These are phyloP conservation scores for Ilyonectria robusta DNA, from an alignment of 2,329 filamentous ascomycete genomes.

Conservation along the genomic window DNA sequence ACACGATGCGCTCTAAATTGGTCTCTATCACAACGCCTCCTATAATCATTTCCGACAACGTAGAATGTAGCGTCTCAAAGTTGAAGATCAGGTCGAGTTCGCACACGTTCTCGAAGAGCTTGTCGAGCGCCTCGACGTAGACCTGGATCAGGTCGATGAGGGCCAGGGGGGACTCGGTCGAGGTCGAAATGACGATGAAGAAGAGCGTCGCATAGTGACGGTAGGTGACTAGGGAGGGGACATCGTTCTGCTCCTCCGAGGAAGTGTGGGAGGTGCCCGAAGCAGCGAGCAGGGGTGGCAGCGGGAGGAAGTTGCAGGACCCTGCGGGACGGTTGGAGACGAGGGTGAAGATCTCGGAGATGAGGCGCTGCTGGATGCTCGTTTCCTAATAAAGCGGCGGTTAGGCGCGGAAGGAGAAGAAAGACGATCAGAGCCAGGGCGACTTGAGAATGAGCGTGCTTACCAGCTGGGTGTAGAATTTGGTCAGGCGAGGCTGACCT, in stretches of 20 bases:
- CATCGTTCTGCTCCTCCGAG: constrained; percentile 83
- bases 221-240: constrained; percentile 96
- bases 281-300: constrained; percentile 75
- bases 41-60: constrained; percentile 93
- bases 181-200: constrained; percentile 98
- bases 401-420: constrained; percentile 18
- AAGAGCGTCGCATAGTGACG: constrained; percentile 98
- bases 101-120: constrained; percentile 98
- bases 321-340: constrained; percentile 92
- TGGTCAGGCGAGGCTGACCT: constrained; percentile 94
- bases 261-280: constrained; percentile 75
- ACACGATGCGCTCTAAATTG: constrained; percentile 87
- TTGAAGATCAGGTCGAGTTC: constrained; percentile 99
- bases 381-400: constrained; percentile 78
- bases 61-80: constrained; percentile 95
- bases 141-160: constrained; percentile 98
- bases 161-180: constrained; percentile 94
- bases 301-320: constrained; percentile 96
- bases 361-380: constrained; percentile 94
- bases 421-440: neutral
- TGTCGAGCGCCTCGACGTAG: constrained; percentile 95
- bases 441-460: constrained; percentile 22
- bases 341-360: constrained; percentile 96
- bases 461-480: constrained; percentile 98
- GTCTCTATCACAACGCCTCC: constrained; percentile 96